These are phyloP conservation scores for Diphasiastrum complanatum DNA, from an alignment of 83 land plant species.

Conservation along the genomic window DNA sequence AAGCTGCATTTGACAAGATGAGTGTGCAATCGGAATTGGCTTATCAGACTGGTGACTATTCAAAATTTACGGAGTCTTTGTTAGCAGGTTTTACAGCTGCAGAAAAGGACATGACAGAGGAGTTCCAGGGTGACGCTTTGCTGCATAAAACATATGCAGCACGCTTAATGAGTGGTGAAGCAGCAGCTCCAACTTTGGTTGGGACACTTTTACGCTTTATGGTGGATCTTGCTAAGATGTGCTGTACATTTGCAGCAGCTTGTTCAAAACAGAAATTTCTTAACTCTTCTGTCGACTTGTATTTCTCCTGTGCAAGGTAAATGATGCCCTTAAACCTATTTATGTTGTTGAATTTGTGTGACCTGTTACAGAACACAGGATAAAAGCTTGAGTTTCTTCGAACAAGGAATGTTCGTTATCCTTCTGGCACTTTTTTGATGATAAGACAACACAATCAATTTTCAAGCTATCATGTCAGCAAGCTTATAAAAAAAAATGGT, in stretches of 20 bases:
- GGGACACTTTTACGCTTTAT: slow-evolving; percentile 83
- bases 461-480: too few species aligned
- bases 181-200: slow-evolving; percentile 90
- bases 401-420: too few species aligned
- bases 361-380: too few species aligned
- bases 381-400: too few species aligned
- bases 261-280: slow-evolving; percentile 76
- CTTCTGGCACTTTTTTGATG: too few species aligned
- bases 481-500: too few species aligned
- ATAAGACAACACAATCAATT: too few species aligned
- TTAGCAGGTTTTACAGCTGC: slow-evolving; percentile 17
- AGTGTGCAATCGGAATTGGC: slow-evolving; percentile 61
- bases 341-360: too few species aligned
- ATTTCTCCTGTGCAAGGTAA: slow-evolving; percentile 92
- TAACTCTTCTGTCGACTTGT: slow-evolving; percentile 80
- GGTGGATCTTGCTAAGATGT: slow-evolving; percentile 98
- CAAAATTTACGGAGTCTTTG: slow-evolving; percentile 43
- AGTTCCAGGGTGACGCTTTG: slow-evolving; percentile 90
- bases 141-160: slow-evolving; percentile 99
- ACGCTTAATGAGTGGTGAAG: slow-evolving; percentile 95
- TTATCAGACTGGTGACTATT: slow-evolving; percentile 67
- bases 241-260: slow-evolving; percentile 70
- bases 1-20: slow-evolving; percentile 80
- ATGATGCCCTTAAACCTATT: too few species aligned
- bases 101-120: slow-evolving; percentile 46